Base-by-base conservation (phyloP, 2,329 filamentous ascomycete genomes). In the Neurospora sp. region DNA sequence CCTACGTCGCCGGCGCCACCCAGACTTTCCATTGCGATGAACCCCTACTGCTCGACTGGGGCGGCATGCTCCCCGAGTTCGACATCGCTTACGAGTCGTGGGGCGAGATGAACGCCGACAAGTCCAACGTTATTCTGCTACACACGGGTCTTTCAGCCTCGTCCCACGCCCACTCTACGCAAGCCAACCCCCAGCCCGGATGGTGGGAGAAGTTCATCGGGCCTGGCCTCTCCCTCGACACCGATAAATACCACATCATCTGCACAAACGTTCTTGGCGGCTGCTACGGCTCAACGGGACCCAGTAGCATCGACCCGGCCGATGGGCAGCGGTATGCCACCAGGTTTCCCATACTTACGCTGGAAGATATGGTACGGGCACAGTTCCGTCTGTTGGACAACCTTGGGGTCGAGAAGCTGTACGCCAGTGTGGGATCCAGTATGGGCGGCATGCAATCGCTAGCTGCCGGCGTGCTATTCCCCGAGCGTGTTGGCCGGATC, bases 131-230 rank as follows among this genome's bases (percentile, higher is more conserved):
- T 4, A 96, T 99, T 72, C 85, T 99, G 9, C 82, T 99, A 2
- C 93, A 98, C 79, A 99, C 96, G 0, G 96, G 96, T 9, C 85
- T 99, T 5, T 97, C 94, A 0, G 96, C 96, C n/a, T 97, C 94
- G 7, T 98, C 94, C 70, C 96, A 99, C 81, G 96, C 96, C 1
- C 94, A 94, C 78, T 97, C 93, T 70, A 98, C 95, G n/a, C 85
- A 87, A 68, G 83, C 85, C 10, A 99, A 99, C 79, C 87, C 92
- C 0, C 91, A 94, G 79, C 91, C 93, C 0, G 96, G 96, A 3
- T 99, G 96, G 96, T 99, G 96, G 96, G 96, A 99, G 81, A 95
- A 91, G 80, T 99, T 99, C 79, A 98, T 99, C 77, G 96, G 96
- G 0, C 91, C 94, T 0, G 93, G 92, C 0, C 86, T 86, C 23